Base-by-base conservation (phyloP, 805 yeast genomes). In the Saccharomycopsis sp. region DNA sequence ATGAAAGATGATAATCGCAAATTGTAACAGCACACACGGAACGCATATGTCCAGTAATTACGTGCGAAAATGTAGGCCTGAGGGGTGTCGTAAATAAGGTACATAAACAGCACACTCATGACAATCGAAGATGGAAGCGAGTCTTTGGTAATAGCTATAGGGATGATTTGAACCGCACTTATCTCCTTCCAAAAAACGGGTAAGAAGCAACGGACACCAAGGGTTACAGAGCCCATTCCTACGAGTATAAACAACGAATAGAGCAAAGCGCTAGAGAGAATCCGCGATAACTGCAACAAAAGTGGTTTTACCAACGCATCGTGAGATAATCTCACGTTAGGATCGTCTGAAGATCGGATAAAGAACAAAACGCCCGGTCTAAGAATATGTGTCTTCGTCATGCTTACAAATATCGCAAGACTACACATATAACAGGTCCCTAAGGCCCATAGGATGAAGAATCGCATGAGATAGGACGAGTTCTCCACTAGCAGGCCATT, bases 321-420 rank as follows among this genome's bases (percentile, higher is more conserved):
- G 64, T 90, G 93, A 49, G 93, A 79, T 12, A 94, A 80, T 64
- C 93, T 83, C 52, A 90, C 85, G 65, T 89, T 87, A 47, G 96
- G 97, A 68, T 94, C 97, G 65, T 91, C 97, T 2, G 97, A 97
- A 22, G 96, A 90, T 65, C 97, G 80, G 61, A 94, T 87, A 73
- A 94, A 94, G 70, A 84, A 94, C 53, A 94, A 75, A 7, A 89
- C 97, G 12, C 99, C 99, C 0, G 87, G 86, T 58, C 99, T 80
- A 59, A 93, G 77, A 47, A 90, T 83, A 60, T 75, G 72, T 52
- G 79, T 74, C 62, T 99, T 78, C 20, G 85, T 79, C 91, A 91
- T 86, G 19, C 96, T 88, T 34, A 93, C 91, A 71, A 83, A 93
- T 54, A 87, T 73, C 0, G 97, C 96, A 73, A 94, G 85, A 65